These are phyloP conservation scores for Taphrina pruni DNA, from an alignment of 1,139 yeast species.

Conservation along the genomic window DNA sequence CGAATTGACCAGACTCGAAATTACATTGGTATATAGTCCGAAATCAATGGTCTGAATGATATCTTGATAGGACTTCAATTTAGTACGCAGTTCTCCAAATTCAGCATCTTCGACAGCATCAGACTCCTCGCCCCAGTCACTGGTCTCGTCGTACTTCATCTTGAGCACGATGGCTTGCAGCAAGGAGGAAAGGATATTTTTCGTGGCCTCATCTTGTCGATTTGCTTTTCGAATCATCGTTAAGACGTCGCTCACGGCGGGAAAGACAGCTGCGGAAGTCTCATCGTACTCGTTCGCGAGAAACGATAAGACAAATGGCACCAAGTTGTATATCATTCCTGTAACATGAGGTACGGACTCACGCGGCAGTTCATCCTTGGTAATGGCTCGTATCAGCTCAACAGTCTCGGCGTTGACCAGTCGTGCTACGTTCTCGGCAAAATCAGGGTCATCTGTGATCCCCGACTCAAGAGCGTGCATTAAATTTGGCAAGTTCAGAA, in stretches of 20 bases:
- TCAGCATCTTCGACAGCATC: slow-evolving; percentile 71
- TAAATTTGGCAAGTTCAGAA: slow-evolving; percentile 68
- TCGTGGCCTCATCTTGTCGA: slow-evolving; percentile 49
- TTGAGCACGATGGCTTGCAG: slow-evolving; percentile 74
- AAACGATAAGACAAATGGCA: slow-evolving; percentile 76
- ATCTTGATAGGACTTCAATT: slow-evolving; percentile 80
- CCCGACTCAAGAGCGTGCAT: slow-evolving; percentile 53
- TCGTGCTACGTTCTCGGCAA: slow-evolving; percentile 77
- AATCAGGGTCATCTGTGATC: slow-evolving; percentile 65
- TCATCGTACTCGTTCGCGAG: slow-evolving; percentile 87
- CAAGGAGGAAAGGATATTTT: slow-evolving; percentile 64
- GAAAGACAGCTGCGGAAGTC: slow-evolving; percentile 79
- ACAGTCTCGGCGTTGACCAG: slow-evolving; percentile 74
- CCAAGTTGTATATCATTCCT: slow-evolving; percentile 62
- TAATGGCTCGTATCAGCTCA: slow-evolving; percentile 73
- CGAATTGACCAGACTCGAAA: slow-evolving; percentile 69
- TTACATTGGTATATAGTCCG: slow-evolving; percentile 70
- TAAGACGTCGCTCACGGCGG: slow-evolving; percentile 76
- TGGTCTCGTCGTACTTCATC: slow-evolving; percentile 77
- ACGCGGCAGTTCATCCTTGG: slow-evolving; percentile 55
- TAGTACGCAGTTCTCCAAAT: slow-evolving; percentile 75
- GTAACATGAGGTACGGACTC: slow-evolving; percentile 55
- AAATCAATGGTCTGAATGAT: slow-evolving; percentile 78
- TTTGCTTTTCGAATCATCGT: slow-evolving; percentile 68
- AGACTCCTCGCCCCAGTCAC: slow-evolving; percentile 63